Percentiles rank a stretch among this genome's conserved stretches.
Conservation (phyloP, 2,329 filamentous ascomycete species). For the Phyllosticta ampelicida region DNA sequence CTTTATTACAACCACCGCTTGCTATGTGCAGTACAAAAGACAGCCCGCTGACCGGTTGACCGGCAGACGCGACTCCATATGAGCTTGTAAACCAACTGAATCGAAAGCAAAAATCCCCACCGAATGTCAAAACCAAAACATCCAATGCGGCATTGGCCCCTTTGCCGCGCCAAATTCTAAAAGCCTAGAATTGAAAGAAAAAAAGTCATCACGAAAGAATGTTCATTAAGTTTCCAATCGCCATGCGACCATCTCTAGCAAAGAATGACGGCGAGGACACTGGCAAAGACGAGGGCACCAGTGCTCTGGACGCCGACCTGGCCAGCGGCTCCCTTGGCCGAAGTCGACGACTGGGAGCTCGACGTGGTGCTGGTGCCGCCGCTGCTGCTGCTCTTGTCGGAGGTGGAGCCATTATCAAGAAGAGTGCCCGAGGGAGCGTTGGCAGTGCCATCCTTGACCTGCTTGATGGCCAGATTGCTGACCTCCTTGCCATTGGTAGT, state of each 20-base stretch:
- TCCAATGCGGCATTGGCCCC: not conserved
- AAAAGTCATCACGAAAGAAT: constrained; percentile 6
- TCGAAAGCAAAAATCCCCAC: not conserved
- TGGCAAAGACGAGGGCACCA: constrained; percentile 8
- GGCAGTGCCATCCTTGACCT: constrained; percentile 39
- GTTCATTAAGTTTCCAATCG: constrained; percentile 3
- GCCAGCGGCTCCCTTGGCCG: constrained; percentile 9
- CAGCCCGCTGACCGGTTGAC: not conserved
- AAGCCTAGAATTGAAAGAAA: constrained; percentile 1
- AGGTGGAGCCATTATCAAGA: constrained; percentile 2
- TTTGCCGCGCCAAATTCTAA: not conserved
- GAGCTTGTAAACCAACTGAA: not conserved
- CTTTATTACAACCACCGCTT: not conserved
- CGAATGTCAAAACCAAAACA: not conserved
- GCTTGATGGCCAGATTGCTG: constrained; percentile 49
- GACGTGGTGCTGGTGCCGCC: constrained; percentile 2
- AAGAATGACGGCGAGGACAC: constrained; percentile 7
- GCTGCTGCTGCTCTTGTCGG: not conserved
- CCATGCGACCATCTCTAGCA: constrained; percentile 9
- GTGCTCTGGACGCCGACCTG: constrained; percentile 10
- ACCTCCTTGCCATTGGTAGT: constrained; percentile 47
- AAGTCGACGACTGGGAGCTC: constrained; percentile 4
- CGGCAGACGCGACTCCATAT: not conserved
- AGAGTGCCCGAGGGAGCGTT: constrained; percentile 43
- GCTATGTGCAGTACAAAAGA: not conserved